Percentiles rank a stretch among this genome's conserved stretches.
Evolutionary conservation across 2,329 filamentous ascomycete species (phyloP).

Genomic region (Elsinoe arachidis): DNA sequence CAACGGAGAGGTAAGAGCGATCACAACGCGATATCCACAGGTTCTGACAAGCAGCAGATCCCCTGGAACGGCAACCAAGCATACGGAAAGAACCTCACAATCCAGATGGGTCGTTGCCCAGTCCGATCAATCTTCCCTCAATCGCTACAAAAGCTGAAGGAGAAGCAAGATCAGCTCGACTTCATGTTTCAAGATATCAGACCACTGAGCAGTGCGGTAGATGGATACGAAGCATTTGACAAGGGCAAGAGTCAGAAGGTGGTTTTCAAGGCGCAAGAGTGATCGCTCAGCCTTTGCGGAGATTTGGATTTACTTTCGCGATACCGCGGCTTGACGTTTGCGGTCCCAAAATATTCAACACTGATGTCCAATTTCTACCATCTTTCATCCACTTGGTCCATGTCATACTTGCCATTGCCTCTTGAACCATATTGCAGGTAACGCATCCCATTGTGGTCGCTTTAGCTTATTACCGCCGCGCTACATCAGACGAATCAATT

Average conservation of each 20-base stretch:
- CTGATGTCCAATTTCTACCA: too few species aligned
- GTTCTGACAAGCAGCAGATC: conserved; percentile 23
- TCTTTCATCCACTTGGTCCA: too few species aligned
- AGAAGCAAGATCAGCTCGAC: conserved; percentile 42
- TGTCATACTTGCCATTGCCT: too few species aligned
- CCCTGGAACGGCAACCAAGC: conserved; percentile 40
- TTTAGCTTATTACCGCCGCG: too few species aligned
- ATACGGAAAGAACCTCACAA: conserved; percentile 43
- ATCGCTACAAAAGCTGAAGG: conserved; percentile 36
- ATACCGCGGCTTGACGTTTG: too few species aligned
- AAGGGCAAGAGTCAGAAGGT: conserved; percentile 47
- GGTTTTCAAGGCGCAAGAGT: conserved; percentile 30
- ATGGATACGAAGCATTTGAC: conserved; percentile 46
- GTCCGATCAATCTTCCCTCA: conserved; percentile 43
- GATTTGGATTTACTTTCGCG: too few species aligned
- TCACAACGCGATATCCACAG: too few species aligned
- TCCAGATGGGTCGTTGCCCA: conserved; percentile 44
- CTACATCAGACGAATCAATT: too few species aligned
- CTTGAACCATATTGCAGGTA: too few species aligned
- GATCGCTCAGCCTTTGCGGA: not conserved
- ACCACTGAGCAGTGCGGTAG: conserved; percentile 41
- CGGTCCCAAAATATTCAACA: too few species aligned
- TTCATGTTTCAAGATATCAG: conserved; percentile 48
- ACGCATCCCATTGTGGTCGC: too few species aligned
- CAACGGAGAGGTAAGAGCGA: conserved; percentile 29